Evolutionary conservation across 2,329 filamentous ascomycete species (phyloP).

Genomic region (Colletotrichum endophyticum): DNA sequence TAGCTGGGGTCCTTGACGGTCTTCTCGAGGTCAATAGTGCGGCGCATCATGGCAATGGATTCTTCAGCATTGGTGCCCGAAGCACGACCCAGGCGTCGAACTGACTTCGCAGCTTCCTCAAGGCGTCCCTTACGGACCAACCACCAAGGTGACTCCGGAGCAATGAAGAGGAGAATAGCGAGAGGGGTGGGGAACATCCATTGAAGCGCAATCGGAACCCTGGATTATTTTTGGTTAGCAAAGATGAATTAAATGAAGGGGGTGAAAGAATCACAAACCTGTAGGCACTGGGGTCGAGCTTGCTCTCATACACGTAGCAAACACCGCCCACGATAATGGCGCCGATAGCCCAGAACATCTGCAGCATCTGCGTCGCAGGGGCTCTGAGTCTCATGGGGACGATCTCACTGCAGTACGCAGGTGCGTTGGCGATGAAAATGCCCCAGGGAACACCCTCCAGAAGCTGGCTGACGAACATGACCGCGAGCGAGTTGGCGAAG

Average conservation of each 20-base stretch:
- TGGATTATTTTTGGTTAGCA: constrained; percentile 35
- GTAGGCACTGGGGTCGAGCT: constrained; percentile 24
- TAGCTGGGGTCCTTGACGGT: constrained; percentile 49
- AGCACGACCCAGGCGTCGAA: constrained; percentile 49
- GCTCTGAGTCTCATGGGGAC: constrained; percentile 63
- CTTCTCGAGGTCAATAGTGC: constrained; percentile 59
- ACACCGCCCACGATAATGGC: constrained; percentile 64
- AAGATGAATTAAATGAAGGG: constrained; percentile 22
- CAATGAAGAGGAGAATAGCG: constrained; percentile 53
- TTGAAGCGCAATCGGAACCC: constrained; percentile 60
- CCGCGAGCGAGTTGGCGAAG: constrained; percentile 45
- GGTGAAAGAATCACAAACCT: not conserved
- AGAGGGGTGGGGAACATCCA: constrained; percentile 64
- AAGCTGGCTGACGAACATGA: constrained; percentile 59
- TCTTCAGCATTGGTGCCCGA: constrained; percentile 24
- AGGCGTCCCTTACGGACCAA: constrained; percentile 57
- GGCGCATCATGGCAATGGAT: constrained; percentile 36
- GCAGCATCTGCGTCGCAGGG: constrained; percentile 65
- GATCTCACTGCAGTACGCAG: constrained; percentile 67
- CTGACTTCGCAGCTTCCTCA: constrained; percentile 45
- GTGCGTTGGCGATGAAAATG: constrained; percentile 69
- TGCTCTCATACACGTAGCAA: constrained; percentile 56
- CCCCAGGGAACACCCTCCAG: constrained; percentile 70
- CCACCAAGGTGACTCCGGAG: constrained; percentile 62
- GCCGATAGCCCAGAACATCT: constrained; percentile 71